Evolutionary conservation across 2,329 filamentous ascomycete genomes (phyloP).

Genomic region (Stachybotrys echinatus): DNA sequence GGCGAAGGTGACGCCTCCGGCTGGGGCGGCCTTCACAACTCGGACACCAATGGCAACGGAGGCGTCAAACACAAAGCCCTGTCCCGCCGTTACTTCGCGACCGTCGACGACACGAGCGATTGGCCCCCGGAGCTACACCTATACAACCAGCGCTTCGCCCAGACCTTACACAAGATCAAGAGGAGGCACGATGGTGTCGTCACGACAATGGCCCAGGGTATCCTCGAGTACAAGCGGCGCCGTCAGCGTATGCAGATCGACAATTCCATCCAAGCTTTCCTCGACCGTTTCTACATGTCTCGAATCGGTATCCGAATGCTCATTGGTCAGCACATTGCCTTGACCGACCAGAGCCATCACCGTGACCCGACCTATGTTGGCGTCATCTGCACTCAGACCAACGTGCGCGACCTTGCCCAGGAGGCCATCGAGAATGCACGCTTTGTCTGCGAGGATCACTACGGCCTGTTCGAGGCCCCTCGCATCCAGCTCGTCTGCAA

Average conservation of each 20-base stretch:
- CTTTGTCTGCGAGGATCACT: slow-evolving; percentile 99
- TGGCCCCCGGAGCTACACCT: slow-evolving; percentile 94
- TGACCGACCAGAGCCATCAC: slow-evolving; percentile 87
- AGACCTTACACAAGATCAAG: slow-evolving; percentile 91
- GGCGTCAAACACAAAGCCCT: slow-evolving; percentile 42
- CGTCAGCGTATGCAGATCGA: slow-evolving; percentile 98
- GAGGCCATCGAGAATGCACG: slow-evolving; percentile 98
- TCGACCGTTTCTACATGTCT: slow-evolving; percentile 99
- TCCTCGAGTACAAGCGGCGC: slow-evolving; percentile 95
- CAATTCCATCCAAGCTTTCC: slow-evolving; percentile 92
- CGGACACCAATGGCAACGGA: slow-evolving; percentile 35
- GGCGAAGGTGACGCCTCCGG: slow-evolving; percentile 74
- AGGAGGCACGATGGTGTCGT: slow-evolving; percentile 93
- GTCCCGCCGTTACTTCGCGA: slow-evolving; percentile 72
- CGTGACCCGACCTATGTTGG: slow-evolving; percentile 92
- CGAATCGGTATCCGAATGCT: slow-evolving; percentile 99
- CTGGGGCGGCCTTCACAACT: slow-evolving; percentile 37
- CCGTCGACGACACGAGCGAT: slow-evolving; percentile 78
- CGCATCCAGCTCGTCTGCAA: slow-evolving; percentile 96
- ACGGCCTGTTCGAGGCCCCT: slow-evolving; percentile 92
- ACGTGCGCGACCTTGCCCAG: slow-evolving; percentile 87
- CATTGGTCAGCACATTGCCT: slow-evolving; percentile 94
- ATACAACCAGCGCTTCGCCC: slow-evolving; percentile 88
- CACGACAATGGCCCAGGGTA: slow-evolving; percentile 95
- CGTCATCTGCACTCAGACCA: slow-evolving; percentile 98